phyloP scores from a whole-genome alignment of 176 grass and related monocot species.

The Triticum monococcum region DNA sequence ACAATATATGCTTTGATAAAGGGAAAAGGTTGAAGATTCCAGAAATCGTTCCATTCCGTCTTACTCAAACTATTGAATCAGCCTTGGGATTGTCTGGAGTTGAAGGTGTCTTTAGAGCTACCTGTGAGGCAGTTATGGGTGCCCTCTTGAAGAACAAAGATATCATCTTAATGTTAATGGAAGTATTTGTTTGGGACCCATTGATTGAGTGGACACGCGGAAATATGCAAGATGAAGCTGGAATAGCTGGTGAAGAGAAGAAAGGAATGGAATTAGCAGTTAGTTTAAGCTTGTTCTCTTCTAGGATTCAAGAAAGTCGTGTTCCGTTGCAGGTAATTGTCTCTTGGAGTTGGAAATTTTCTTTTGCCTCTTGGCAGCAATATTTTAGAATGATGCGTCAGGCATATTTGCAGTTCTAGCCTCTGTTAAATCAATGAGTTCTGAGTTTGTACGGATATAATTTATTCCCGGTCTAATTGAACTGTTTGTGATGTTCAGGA shows the following conservation, averaged over 20 bases:
- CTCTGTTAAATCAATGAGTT: conserved; percentile 25
- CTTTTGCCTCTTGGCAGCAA: conserved; percentile 25
- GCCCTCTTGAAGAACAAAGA: conserved; percentile 88
- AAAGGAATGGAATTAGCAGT: conserved; percentile 99
- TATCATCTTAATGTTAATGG: conserved; percentile 94
- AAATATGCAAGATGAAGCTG: conserved; percentile 90
- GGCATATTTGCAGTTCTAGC: conserved; percentile 3
- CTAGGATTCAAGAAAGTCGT: conserved; percentile 90
- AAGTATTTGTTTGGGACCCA: conserved; percentile 98
- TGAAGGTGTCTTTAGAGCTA: conserved; percentile 83
- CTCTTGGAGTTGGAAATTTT: conserved; percentile 20
- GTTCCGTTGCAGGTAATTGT: conserved; percentile 90
- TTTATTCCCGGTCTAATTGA: conserved; percentile 27
- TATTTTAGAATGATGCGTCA: conserved; percentile 13
- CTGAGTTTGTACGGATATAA: not conserved
- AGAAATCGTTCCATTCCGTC: conserved; percentile 97
- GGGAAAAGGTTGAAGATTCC: conserved; percentile 95
- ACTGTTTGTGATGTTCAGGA: conserved; percentile 56
- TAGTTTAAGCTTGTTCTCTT: conserved; percentile 97
- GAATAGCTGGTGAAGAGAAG: conserved; percentile 93
- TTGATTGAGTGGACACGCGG: conserved; percentile 93
- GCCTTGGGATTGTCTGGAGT: conserved; percentile 86
- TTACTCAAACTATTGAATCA: conserved; percentile 93
- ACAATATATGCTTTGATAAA: conserved; percentile 99
- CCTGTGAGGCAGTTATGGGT: conserved; percentile 80